phyloP scores from a whole-genome alignment of 108 stramenopile species.

The Conticribra weissflogii region DNA sequence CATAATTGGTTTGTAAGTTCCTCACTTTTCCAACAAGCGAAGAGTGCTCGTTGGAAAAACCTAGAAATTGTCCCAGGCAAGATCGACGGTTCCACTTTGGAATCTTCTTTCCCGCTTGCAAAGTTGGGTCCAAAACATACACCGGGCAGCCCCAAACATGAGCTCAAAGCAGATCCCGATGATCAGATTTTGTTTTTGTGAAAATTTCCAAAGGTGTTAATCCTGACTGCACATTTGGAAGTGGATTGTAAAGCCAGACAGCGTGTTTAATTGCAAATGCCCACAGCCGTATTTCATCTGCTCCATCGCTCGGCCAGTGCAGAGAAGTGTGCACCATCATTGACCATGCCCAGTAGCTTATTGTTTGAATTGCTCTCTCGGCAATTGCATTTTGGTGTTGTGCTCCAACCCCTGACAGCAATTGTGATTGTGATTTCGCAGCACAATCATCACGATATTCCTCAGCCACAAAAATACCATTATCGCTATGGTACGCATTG shows the following conservation, averaged over 20 bases:
- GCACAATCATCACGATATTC: too few relatives aligned
- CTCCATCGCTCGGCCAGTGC: slow-evolving; percentile 18
- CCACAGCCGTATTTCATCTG: slow-evolving; percentile 46
- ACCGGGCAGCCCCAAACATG: slow-evolving; percentile 47
- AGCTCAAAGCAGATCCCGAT: slow-evolving; percentile 11
- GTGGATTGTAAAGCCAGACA: slow-evolving; percentile 35
- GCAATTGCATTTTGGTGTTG: slow-evolving; percentile 49
- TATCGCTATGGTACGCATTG: too few relatives aligned
- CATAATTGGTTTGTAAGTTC: slow-evolving; percentile 29
- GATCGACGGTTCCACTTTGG: slow-evolving; percentile 49
- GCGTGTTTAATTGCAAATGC: slow-evolving; percentile 58
- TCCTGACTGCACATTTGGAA: slow-evolving; percentile 17
- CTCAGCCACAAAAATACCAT: too few relatives aligned
- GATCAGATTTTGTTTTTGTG: too few relatives aligned
- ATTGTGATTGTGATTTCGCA: too few relatives aligned
- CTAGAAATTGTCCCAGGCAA: slow-evolving; percentile 39
- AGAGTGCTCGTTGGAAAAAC: slow-evolving; percentile 33
- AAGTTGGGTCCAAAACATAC: slow-evolving; percentile 40
- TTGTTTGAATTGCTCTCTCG: slow-evolving; percentile 40
- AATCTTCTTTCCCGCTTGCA: slow-evolving; percentile 51
- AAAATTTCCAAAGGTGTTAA: slow-evolving; percentile 26
- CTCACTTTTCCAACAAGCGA: slow-evolving; percentile 26
- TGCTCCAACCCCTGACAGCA: too few relatives aligned
- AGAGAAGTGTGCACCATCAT: slow-evolving; percentile 54
- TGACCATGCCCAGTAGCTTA: slow-evolving; percentile 37